These are phyloP conservation scores for Aspergillus tanneri DNA, from an alignment of 2,329 filamentous ascomycete species.

Conservation along the genomic window DNA sequence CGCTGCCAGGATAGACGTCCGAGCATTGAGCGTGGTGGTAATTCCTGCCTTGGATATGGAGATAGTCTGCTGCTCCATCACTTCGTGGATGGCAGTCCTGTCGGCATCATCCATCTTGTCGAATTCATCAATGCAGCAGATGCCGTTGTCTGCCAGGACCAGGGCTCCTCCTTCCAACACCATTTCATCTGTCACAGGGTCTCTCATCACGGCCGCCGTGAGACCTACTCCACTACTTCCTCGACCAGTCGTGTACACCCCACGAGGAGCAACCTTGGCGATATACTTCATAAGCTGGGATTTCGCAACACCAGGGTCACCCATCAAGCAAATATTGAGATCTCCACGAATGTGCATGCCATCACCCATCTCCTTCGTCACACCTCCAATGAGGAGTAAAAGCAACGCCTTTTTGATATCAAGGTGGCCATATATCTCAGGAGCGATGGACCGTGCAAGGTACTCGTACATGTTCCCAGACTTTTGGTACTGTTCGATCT, in stretches of 20 bases:
- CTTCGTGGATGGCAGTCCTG: constrained; percentile 78
- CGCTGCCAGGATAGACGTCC: constrained; percentile 91
- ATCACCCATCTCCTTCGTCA: constrained; percentile 94
- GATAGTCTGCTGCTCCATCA: constrained; percentile 85
- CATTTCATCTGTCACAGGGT: constrained; percentile 76
- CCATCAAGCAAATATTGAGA: constrained; percentile 98
- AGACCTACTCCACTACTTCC: constrained; percentile 79
- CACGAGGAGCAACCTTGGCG: constrained; percentile 92
- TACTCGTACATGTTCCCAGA: constrained; percentile 94
- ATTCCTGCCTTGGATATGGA: constrained; percentile 89
- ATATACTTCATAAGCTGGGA: constrained; percentile 98
- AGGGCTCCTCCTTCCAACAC: constrained; percentile 77
- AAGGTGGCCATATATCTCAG: constrained; percentile 92
- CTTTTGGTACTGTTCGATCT: constrained; percentile 81
- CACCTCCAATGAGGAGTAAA: constrained; percentile 92
- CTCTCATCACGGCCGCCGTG: constrained; percentile 76
- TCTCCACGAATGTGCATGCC: constrained; percentile 99
- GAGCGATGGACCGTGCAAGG: constrained; percentile 91
- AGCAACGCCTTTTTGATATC: constrained; percentile 98
- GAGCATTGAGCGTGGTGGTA: constrained; percentile 92
- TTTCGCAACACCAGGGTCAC: constrained; percentile 98
- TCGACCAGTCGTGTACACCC: constrained; percentile 79
- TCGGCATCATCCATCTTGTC: constrained; percentile 83
- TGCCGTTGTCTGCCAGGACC: constrained; percentile 76
- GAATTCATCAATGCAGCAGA: constrained; percentile 83